Percentiles rank a stretch among this genome's conserved stretches.
Conservation (phyloP, 352 stramenopile species). For the Phytopythium montanum region DNA sequence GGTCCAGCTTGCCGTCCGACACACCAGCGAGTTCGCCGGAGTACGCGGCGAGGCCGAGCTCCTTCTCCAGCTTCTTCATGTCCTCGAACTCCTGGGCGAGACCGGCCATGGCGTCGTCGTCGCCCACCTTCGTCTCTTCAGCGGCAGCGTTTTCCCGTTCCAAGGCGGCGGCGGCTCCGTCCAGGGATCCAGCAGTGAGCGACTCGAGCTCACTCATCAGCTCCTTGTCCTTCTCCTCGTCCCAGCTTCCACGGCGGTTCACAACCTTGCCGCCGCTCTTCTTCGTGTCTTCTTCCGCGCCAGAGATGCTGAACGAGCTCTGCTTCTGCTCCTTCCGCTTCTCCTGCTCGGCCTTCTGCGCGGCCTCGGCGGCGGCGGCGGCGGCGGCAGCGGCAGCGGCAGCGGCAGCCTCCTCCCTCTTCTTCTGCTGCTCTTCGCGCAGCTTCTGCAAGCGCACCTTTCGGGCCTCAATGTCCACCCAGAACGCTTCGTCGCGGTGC, state of each 20-base stretch:
- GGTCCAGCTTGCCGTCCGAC: conserved; percentile 48
- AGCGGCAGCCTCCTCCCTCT: conserved; percentile 58
- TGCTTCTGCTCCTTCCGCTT: conserved; percentile 29
- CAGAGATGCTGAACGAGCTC: conserved; percentile 76
- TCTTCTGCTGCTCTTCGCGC: conserved; percentile 66
- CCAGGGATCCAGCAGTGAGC: conserved; percentile 52
- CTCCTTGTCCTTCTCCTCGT: conserved; percentile 84
- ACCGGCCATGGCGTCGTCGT: conserved; percentile 39
- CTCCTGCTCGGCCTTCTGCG: conserved; percentile 31
- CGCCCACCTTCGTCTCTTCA: conserved; percentile 9
- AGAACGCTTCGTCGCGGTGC: conserved; percentile 83
- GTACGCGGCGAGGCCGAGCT: conserved; percentile 68
- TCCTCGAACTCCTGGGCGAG: conserved; percentile 75
- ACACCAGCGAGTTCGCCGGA: conserved; percentile 41
- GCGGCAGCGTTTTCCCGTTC: conserved; percentile 40
- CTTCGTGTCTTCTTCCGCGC: conserved; percentile 55
- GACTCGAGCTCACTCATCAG: conserved; percentile 86
- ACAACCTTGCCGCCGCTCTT: conserved; percentile 21
- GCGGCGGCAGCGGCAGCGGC: conserved; percentile 44
- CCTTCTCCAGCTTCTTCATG: conserved; percentile 80
- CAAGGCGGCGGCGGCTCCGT: conserved; percentile 32
- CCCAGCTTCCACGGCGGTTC: conserved; percentile 75
- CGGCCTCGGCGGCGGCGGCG: conserved; percentile 30
- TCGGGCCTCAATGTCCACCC: conserved; percentile 78
- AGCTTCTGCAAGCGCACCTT: conserved; percentile 71